Evolutionary conservation across 2,329 filamentous ascomycete genomes (phyloP), one percentile per base, ranked within the genome.

Genomic region (Biscogniauxia marginata): DNA sequence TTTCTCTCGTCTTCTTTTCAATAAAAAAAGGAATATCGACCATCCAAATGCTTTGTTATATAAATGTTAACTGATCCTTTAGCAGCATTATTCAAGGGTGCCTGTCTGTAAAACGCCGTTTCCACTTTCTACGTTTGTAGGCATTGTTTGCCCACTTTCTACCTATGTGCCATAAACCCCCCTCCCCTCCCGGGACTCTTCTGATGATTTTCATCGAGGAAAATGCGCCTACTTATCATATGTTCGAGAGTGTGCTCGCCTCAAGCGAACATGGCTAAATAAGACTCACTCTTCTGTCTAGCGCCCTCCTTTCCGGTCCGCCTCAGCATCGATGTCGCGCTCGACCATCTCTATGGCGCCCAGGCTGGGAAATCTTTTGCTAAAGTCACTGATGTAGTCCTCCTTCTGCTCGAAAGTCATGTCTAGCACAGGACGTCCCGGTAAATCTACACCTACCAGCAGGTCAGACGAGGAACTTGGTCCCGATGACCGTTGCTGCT

Each of bases 341-440:
- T 95, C 90, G n/a, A 91, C 88, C 86, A 93, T 90, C 76, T 97
- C 93, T 64, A 97, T 84, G 8, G 91, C 84, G 54, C 86, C 87
- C 56, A 98, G 76, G 70, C 89, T 96, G 0, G 93, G 93, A 73
- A 92, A 97, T 56, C 91, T 81, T 73, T 92, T 92, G 58, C 87
- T 88, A 71, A 98, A 97, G 68, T 90, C 74, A 57, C 75, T 73
- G 46, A 88, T 72, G 66, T 87, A 87, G 63, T 92, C 89, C 47
- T 86, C 84, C 68, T 79, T 84, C 65, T 87, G 81, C 61, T 79
- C 75, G 3, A 75, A 70, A 53, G 77, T 79, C 83, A 85, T 85
- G 46, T 83, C 79, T 56, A 84, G 67, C 50, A 75, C 70, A 3
- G 80, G 77, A 59, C 79, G 77, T 1, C 75, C 79, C 0, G 77